Conservation (phyloP, 2,329 filamentous ascomycete genomes). For the Hirsutella minnesotensis region DNA sequence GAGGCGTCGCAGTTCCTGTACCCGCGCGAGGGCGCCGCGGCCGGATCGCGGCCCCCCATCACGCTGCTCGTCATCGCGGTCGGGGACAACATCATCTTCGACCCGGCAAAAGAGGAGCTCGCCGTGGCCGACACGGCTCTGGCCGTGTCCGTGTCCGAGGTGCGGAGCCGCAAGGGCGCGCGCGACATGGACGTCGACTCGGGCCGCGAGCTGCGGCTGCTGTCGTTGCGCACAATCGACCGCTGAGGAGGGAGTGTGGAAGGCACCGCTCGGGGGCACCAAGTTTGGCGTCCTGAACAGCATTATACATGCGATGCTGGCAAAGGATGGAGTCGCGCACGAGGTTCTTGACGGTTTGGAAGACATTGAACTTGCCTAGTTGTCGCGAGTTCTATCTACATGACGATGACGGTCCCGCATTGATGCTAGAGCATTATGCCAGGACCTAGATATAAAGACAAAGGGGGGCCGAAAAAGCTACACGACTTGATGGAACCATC, state of each 20-base stretch:
- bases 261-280: conserved; percentile 70
- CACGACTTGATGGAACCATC: not conserved
- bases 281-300: conserved; percentile 60
- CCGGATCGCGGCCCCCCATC: conserved; percentile 57
- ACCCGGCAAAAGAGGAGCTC: conserved; percentile 82
- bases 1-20: conserved; percentile 71
- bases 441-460: not conserved
- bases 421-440: not conserved
- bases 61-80: conserved; percentile 84
- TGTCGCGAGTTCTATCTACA: not conserved
- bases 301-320: conserved; percentile 67
- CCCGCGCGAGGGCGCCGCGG: conserved; percentile 30
- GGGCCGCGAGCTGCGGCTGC: conserved; percentile 40
- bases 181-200: conserved; percentile 30
- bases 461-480: not conserved
- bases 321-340: conserved; percentile 68
- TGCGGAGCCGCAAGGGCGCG: conserved; percentile 10
- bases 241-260: conserved; percentile 70
- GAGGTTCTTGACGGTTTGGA: conserved; percentile 78
- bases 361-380: conserved; percentile 54
- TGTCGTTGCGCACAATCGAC: conserved; percentile 63
- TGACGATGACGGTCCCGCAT: not conserved
- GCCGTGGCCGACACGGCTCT: conserved; percentile 84
- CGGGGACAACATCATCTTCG: conserved; percentile 83
- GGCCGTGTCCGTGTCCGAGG: conserved; percentile 65